Evolutionary conservation across 225 moss, liverwort and hornwort species (phyloP).

Genomic region (Pseudoscleropodium purum): DNA sequence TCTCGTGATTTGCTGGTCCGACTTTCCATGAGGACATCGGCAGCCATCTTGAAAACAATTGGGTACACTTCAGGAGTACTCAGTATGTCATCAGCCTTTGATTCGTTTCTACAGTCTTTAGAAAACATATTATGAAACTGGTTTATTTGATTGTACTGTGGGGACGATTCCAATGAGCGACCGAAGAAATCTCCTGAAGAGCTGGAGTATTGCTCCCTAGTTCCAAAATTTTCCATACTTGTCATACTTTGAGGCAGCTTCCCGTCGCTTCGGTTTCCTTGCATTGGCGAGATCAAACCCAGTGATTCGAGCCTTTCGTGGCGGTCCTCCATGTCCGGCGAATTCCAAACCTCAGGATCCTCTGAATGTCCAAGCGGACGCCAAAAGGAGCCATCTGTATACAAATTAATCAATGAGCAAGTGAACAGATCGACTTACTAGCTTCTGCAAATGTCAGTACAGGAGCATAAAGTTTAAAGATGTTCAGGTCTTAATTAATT

Average conservation of each 20-base stretch:
- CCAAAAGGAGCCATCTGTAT: constrained; percentile 17
- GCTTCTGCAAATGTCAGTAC: not conserved
- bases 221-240: not conserved
- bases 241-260: not conserved
- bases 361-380: not conserved
- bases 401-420: not conserved
- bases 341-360: constrained; percentile 8
- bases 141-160: not conserved
- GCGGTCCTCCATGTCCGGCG: not conserved
- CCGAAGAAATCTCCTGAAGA: not conserved
- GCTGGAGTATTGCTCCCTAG: not conserved
- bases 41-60: constrained; percentile 18
- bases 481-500: not conserved
- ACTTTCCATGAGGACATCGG: constrained; percentile 11
- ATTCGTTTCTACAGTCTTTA: not conserved
- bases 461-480: not conserved
- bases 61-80: constrained; percentile 1
- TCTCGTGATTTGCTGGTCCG: constrained; percentile 7
- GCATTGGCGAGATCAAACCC: not conserved
- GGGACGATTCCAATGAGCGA: not conserved
- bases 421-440: not conserved
- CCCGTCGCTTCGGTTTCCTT: not conserved
- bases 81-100: not conserved
- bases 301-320: not conserved
- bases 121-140: not conserved